Evolutionary conservation across 306 rosid species (phyloP), one percentile per base, ranked within the genome.

Genomic region (Quercus berberidifolia): DNA sequence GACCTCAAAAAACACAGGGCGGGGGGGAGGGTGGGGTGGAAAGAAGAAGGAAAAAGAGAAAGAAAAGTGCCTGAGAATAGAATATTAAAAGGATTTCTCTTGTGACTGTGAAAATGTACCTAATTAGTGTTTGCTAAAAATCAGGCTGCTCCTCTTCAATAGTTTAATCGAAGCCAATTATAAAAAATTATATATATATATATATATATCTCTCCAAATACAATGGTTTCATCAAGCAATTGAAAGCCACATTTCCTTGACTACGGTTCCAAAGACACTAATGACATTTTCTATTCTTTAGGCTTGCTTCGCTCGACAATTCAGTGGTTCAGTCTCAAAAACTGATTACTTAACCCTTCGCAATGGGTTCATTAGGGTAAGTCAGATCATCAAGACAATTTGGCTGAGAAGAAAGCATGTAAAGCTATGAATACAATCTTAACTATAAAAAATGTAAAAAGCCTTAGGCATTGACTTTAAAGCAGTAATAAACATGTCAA

Each of bases 331-430:
- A 43, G 79, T 89, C 75, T 78, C 97, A 52, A 88, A 88, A 86
- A 81, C 80, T 25, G 97, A 91, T 85, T 91, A 89, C 77, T 86
- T 89, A 78, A 83, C 90, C 18, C 90, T 91, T 33, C 81, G 93
- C 46, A 88, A 88, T 64, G 97, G 93, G 20, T 89, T 91, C 82
- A 88, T 89, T 55, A 68, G 62, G 76, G 97, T 91, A 86, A 89
- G 83, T 73, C 30, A 85, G 23, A 51, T 41, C 65, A 28, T 54
- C 74, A 30, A 28, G 38, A 59, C 73, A 65, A 69, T 54, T 23
- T 74, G 58, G 55, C 54, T 21, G 43, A 69, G 23, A 59, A 57
- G 25, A 19, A 33, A 69, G 51, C 56, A 70, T 78, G 57, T 72
- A 71, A 69, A 74, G 52, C 35, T 5, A 25, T 7, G 6, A n/a